Evolutionary conservation across 2,329 filamentous ascomycete genomes (phyloP).

Genomic region (Sphaerulina populicola): DNA sequence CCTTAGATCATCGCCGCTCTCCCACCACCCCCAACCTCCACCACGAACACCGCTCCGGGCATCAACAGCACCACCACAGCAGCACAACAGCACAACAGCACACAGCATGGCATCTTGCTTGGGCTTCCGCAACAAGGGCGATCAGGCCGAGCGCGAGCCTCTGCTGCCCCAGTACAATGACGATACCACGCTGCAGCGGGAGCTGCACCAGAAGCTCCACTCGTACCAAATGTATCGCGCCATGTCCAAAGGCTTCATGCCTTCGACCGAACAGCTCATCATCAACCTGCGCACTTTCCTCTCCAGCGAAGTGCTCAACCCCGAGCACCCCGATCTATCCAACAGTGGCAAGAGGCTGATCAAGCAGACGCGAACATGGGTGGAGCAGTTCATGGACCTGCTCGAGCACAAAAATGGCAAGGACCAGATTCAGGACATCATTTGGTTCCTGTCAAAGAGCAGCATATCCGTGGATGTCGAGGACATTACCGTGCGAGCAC

Average conservation of each 20-base stretch:
- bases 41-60: neutral
- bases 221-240: slow-evolving; percentile 86
- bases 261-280: slow-evolving; percentile 76
- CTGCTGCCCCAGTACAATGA: slow-evolving; percentile 75
- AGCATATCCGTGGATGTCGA: slow-evolving; percentile 59
- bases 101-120: slow-evolving; percentile 56
- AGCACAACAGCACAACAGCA: neutral
- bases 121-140: slow-evolving; percentile 43
- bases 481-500: slow-evolving; percentile 54
- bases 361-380: slow-evolving; percentile 62
- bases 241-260: slow-evolving; percentile 77
- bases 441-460: slow-evolving; percentile 77
- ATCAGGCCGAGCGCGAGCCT: slow-evolving; percentile 58
- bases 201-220: slow-evolving; percentile 82
- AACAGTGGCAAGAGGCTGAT: slow-evolving; percentile 66
- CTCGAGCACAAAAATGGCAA: slow-evolving; percentile 70
- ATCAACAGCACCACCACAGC: neutral
- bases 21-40: neutral
- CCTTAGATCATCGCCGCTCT: neutral
- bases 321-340: slow-evolving; percentile 65
- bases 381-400: slow-evolving; percentile 73
- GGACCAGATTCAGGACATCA: slow-evolving; percentile 84
- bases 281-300: slow-evolving; percentile 71
- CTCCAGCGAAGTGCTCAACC: slow-evolving; percentile 68
- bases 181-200: slow-evolving; percentile 67